Evolutionary conservation across 2,329 filamentous ascomycete species (phyloP), one percentile per base, ranked within the genome.

Genomic region (Fusarium sp.): DNA sequence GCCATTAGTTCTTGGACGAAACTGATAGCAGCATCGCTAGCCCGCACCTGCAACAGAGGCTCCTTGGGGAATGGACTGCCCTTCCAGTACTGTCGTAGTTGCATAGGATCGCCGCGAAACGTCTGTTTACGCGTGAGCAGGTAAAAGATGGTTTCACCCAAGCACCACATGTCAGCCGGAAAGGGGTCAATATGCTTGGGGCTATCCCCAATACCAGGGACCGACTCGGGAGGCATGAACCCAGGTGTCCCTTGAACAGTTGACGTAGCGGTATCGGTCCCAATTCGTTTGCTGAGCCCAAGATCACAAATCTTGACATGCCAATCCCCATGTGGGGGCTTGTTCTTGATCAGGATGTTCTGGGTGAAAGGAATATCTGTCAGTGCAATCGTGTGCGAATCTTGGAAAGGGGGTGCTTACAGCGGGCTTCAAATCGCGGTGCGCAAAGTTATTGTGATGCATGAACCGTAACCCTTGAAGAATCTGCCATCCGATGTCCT

Each of bases 401-500:
- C 38, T 16, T 25, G 25, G 25, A 7, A 20, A 42, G 11, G 11
- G 6, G 11, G 3, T 7, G 8, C 56, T 22, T 40, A 54, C 63
- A 5, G 63, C 63, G 3, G 63, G 56, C 57, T 66, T 62, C 8
- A 66, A 14, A 6, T 66, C 57, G 5, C 42, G 42, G 25, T 66
- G 57, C 3, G 63, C 57, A 54, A 66, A 66, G 16, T 16, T 27
- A 6, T 54, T 61, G 1, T 54, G 8, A n/a, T 66, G 63, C 42
- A 62, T 66, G 3, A 54, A 61, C 20, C 13, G 11, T n/a, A 65
- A 3, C 3, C 31, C 63, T 22, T 61, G 33, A 8, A 61, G 63
- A 13, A 66, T 3, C 1, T 52, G 20, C 2, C 60, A 50, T 18
- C 16, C 60, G 5, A 38, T 27, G 13, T 38, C 33, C n/a, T 52